A percentile compares a stretch with the other conserved stretches of the same genome.
These are phyloP conservation scores for Xylariaceae sp. DNA, from an alignment of 2,329 filamentous ascomycete genomes.

Conservation along the genomic window DNA sequence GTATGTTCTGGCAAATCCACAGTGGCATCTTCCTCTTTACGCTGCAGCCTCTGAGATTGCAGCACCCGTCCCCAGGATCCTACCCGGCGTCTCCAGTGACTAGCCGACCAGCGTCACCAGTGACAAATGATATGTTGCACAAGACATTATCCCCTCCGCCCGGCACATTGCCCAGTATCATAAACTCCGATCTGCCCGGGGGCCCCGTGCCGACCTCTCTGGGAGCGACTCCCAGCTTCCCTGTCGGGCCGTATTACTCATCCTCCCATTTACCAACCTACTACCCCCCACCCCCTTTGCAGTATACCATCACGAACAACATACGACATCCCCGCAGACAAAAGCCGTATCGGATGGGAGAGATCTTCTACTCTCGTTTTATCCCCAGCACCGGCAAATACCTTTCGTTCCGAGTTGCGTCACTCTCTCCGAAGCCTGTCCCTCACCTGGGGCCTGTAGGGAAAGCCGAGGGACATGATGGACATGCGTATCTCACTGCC, in stretches of 20 bases:
- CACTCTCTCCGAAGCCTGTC: slow-evolving; percentile 57
- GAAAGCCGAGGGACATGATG: slow-evolving; percentile 31
- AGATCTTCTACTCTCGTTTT: slow-evolving; percentile 85
- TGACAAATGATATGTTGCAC: slow-evolving; percentile 29
- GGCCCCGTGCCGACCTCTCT: slow-evolving; percentile 34
- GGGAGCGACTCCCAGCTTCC: slow-evolving; percentile 33
- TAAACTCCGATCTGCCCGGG: slow-evolving; percentile 34
- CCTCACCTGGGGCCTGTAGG: slow-evolving; percentile 57
- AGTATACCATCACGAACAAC: slow-evolving; percentile 73
- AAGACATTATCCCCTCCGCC: slow-evolving; percentile 21
- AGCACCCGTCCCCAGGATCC: slow-evolving; percentile 37
- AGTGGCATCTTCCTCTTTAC: slow-evolving; percentile 84
- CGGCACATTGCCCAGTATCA: slow-evolving; percentile 24
- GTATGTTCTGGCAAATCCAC: slow-evolving; percentile 89
- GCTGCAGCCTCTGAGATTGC: slow-evolving; percentile 51
- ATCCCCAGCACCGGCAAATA: slow-evolving; percentile 78
- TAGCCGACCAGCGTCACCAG: slow-evolving; percentile 51
- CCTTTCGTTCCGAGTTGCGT: slow-evolving; percentile 82
- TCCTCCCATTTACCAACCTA: slow-evolving; percentile 84
- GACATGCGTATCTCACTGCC: slow-evolving; percentile 36
- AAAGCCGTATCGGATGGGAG: slow-evolving; percentile 84
- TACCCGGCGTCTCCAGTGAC: slow-evolving; percentile 46
- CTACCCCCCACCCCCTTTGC: slow-evolving; percentile 76
- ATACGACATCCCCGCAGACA: slow-evolving; percentile 80
- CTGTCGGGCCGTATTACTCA: slow-evolving; percentile 69